phyloP scores from a whole-genome alignment of 2,329 filamentous ascomycete genomes.

The Cytospora chrysosperma region DNA sequence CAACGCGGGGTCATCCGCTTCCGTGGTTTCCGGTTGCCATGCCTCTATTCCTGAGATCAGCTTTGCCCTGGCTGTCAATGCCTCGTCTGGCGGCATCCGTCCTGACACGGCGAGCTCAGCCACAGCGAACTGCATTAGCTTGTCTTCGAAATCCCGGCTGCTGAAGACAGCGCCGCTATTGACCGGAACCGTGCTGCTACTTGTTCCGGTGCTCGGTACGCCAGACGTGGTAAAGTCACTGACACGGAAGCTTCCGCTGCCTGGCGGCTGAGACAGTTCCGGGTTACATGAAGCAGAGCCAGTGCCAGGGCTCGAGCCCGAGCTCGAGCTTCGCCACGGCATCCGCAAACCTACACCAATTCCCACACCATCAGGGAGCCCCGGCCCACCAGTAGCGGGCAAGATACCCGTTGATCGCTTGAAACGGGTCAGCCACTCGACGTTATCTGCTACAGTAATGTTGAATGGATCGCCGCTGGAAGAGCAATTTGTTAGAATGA shows the following conservation, averaged over 20 bases:
- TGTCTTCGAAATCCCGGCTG: slow-evolving; percentile 57
- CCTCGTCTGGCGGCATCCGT: slow-evolving; percentile 48
- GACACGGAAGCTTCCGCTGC: not conserved
- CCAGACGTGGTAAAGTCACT: not conserved
- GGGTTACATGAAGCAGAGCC: slow-evolving; percentile 48
- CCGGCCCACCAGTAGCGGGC: slow-evolving; percentile 48
- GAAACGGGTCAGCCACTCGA: slow-evolving; percentile 62
- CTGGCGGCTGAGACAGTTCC: slow-evolving; percentile 28
- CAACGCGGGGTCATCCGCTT: slow-evolving; percentile 54
- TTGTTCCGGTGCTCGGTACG: slow-evolving; percentile 24
- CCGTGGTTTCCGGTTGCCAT: slow-evolving; percentile 39
- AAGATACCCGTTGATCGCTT: slow-evolving; percentile 57
- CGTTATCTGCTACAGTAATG: slow-evolving; percentile 62
- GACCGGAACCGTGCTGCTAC: not conserved
- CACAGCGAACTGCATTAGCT: slow-evolving; percentile 49
- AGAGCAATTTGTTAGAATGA: not conserved
- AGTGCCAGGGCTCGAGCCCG: slow-evolving; percentile 43
- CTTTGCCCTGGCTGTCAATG: slow-evolving; percentile 46
- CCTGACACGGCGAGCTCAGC: slow-evolving; percentile 39
- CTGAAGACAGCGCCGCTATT: slow-evolving; percentile 51
- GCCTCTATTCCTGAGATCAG: slow-evolving; percentile 43
- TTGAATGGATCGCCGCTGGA: slow-evolving; percentile 62
- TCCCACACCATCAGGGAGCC: slow-evolving; percentile 37
- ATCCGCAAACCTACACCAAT: not conserved
- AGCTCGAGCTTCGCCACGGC: not conserved